These are phyloP conservation scores for Taphrina wiesneri DNA, from an alignment of 1,139 yeast species.

Conservation along the genomic window DNA sequence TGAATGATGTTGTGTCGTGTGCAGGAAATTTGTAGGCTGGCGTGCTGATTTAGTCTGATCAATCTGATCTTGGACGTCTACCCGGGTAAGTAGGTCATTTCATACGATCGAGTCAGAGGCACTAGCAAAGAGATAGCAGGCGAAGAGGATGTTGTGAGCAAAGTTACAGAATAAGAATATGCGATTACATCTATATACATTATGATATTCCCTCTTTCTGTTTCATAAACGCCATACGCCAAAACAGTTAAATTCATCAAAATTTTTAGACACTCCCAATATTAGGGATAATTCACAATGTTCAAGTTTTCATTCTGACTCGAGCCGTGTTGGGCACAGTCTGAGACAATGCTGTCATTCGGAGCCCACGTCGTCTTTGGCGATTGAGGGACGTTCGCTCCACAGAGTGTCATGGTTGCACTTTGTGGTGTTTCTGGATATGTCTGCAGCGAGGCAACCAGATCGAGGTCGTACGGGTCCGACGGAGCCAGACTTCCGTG, in stretches of 20 bases:
- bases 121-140: neutral
- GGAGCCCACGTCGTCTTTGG: neutral
- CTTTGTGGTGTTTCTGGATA: constrained; percentile 13
- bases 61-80: too few relatives aligned
- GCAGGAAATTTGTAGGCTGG: too few relatives aligned
- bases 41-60: too few relatives aligned
- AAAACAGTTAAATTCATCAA: neutral
- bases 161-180: neutral
- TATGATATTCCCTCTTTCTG: neutral
- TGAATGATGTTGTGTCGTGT: neutral
- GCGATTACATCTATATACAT: neutral
- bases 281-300: neutral
- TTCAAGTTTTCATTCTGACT: neutral
- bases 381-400: neutral
- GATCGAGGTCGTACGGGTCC: constrained; percentile 16
- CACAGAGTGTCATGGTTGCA: neutral
- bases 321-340: neutral
- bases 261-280: neutral
- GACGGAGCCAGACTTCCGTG: constrained; percentile 8
- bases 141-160: neutral
- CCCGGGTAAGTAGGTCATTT: too few relatives aligned
- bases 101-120: too few relatives aligned
- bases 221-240: neutral
- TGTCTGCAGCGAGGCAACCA: neutral
- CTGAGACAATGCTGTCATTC: neutral